phyloP scores from a whole-genome alignment of 1,139 yeast species.

The Magnusiomyces ingens region DNA sequence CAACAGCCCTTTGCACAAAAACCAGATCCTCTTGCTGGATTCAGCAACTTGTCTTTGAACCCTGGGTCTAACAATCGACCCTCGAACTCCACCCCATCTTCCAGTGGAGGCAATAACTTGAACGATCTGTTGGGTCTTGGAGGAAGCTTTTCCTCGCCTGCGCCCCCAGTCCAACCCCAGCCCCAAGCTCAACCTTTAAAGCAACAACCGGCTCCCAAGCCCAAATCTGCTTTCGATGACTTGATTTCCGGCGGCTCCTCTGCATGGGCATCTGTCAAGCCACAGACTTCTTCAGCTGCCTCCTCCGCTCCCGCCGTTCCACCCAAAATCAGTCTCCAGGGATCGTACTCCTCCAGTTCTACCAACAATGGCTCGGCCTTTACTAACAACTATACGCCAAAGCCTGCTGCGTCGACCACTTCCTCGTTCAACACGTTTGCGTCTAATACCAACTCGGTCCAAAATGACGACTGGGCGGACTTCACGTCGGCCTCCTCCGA shows the following conservation, averaged over 20 bases:
- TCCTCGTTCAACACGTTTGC: constrained; percentile 4
- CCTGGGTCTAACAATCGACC: neutral
- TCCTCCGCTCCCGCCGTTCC: neutral
- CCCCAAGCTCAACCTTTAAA: constrained; percentile 34
- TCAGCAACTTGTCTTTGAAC: neutral
- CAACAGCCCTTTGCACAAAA: neutral
- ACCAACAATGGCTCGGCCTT: constrained; percentile 1
- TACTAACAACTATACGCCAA: too few relatives aligned
- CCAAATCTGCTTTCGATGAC: constrained; percentile 14
- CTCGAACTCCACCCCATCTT: constrained; percentile 1
- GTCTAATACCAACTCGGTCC: neutral
- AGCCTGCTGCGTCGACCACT: neutral
- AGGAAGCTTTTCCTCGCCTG: constrained; percentile 10
- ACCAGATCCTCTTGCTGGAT: neutral
- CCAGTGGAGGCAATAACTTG: constrained; percentile 1
- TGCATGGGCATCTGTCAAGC: constrained; percentile 23
- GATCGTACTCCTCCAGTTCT: neutral
- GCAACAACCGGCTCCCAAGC: constrained; percentile 8
- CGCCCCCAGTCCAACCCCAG: constrained; percentile 23
- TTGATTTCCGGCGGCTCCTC: constrained; percentile 34
- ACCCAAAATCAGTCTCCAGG: neutral
- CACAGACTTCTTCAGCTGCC: constrained; percentile 3
- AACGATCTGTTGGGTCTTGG: neutral
- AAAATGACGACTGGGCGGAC: constrained; percentile 24
- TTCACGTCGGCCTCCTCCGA: constrained; percentile 22